Evolutionary conservation across 2,329 filamentous ascomycete species (phyloP).

Genomic region (Aspergillus sp.): DNA sequence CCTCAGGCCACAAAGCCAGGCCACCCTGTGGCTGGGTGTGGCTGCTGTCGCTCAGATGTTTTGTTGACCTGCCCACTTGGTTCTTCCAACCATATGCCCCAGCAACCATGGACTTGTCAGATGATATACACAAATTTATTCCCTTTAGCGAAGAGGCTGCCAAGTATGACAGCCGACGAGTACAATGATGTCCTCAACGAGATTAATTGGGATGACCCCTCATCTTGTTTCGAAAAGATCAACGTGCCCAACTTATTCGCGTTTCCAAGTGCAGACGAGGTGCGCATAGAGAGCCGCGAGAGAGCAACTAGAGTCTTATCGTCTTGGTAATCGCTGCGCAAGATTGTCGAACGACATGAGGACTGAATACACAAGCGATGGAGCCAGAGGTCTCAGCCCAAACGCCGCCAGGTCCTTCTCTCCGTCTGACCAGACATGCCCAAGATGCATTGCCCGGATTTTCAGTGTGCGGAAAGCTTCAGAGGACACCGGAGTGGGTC

Average conservation of each 20-base stretch:
- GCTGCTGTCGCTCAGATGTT: too few relatives aligned
- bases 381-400: conserved; percentile 52
- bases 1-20: too few relatives aligned
- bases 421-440: conserved; percentile 54
- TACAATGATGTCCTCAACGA: not conserved
- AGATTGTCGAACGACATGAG: conserved; percentile 53
- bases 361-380: conserved; percentile 54
- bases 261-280: not conserved
- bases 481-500: conserved; percentile 52
- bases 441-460: conserved; percentile 53
- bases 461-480: conserved; percentile 41
- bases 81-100: too few relatives aligned
- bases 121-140: too few relatives aligned
- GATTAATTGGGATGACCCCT: not conserved
- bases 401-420: conserved; percentile 49
- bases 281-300: conserved; percentile 5
- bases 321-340: conserved; percentile 36
- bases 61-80: too few relatives aligned
- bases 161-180: not conserved
- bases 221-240: not conserved
- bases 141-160: not conserved
- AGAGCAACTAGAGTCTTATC: conserved; percentile 30
- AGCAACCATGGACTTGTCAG: not conserved
- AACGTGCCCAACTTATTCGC: not conserved
- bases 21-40: too few relatives aligned